Base-by-base conservation (phyloP, 768 basidiomycete genomes). In the Termitomyces sp. region DNA sequence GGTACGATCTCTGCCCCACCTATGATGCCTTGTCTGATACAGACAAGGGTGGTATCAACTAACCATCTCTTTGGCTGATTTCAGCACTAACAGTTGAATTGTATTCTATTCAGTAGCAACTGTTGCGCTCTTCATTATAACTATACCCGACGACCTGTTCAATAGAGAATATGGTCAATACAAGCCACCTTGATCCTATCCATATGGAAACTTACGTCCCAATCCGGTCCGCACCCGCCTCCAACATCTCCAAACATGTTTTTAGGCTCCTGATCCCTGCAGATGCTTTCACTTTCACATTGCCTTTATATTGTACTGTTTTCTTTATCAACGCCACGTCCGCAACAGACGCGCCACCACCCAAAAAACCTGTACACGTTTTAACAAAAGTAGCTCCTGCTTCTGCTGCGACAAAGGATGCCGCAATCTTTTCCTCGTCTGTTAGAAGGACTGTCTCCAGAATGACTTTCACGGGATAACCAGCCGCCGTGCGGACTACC, bases 301-400 rank as follows among this genome's bases (percentile, higher is more conserved):
- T 69, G 12, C 62, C 64, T 55, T 70, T 73, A 53, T 72, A 72
- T 8, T 63, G 65, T 15, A 80, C 78, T 0, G 73, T 65, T 51
- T 64, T 70, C 52, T 69, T 73, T 76, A 81, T 77, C 45, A 79
- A 61, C 7, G 60, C 60, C 0, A 81, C 78, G 62, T 82, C 79
- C 30, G 72, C 71, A 42, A 66, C 67, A 1, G 73, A 74, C 1
- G 80, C 80, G 0, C 72, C 78, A 30, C 80, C 79, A 5, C 77
- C 73, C 5, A 68, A 71, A 55, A 81, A 82, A 3, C 80, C 80
- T 0, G 80, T 82, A 49, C 73, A 78, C 0, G 80, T 82, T 65
- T 81, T 81, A n/a, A 82, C 79, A 53, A 78, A 81, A 0, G 70
- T 66, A 0, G 79, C 80, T 6, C 79, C 79, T 0, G 80, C 79